phyloP scores from a whole-genome alignment of 2,329 filamentous ascomycete species.

The Alternaria hordeiaustralica region DNA sequence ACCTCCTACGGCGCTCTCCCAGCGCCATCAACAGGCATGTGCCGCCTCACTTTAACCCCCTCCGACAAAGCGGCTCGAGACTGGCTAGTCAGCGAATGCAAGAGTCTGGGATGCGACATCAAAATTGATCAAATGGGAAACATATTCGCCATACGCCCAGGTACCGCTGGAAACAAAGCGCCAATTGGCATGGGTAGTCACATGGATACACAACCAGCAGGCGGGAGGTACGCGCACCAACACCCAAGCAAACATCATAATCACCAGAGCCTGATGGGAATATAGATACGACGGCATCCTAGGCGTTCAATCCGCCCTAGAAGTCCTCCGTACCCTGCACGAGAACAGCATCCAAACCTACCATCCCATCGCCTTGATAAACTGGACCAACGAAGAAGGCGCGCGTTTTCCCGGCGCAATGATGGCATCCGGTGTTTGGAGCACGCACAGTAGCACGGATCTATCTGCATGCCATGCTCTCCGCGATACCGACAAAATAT shows the following conservation, averaged over 20 bases:
- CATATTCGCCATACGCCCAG: conserved; percentile 41
- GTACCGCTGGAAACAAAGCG: conserved; percentile 56
- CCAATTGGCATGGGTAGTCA: conserved; percentile 55
- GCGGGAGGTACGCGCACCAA: conserved; percentile 12
- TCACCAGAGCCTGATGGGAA: not conserved
- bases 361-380: conserved; percentile 73
- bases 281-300: conserved; percentile 75
- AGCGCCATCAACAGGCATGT: conserved; percentile 68
- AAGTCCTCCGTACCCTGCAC: conserved; percentile 47
- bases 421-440: conserved; percentile 76
- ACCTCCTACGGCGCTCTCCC: conserved; percentile 35
- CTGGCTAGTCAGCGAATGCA: conserved; percentile 40
- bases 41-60: conserved; percentile 65
- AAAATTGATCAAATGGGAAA: conserved; percentile 47
- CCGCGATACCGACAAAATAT: conserved; percentile 61
- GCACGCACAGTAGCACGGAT: conserved; percentile 56
- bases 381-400: conserved; percentile 84
- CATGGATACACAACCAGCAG: conserved; percentile 58
- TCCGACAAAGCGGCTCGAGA: conserved; percentile 39
- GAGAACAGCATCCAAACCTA: conserved; percentile 50
- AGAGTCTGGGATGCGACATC: conserved; percentile 34
- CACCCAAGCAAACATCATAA: fast-evolving
- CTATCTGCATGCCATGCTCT: conserved; percentile 36
- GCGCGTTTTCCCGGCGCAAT: conserved; percentile 77
- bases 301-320: conserved; percentile 67